Conservation (phyloP, 805 yeast species). For the Scheffersomyces lignosus region DNA sequence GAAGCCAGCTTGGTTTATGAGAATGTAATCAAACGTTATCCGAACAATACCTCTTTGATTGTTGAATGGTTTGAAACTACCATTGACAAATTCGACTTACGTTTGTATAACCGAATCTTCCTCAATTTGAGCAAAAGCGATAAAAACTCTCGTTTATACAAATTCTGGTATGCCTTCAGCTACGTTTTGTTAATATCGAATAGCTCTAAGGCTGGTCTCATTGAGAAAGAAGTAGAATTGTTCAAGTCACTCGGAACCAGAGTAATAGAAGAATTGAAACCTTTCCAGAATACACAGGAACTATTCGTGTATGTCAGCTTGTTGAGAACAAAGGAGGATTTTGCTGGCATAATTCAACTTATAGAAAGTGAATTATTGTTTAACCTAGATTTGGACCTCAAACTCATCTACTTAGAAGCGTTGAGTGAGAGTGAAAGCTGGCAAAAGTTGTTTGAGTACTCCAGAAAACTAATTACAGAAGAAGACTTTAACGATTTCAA, state of each 20-base stretch:
- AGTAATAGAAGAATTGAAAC: constrained; percentile 51
- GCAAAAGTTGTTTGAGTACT: constrained; percentile 41
- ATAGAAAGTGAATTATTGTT: constrained; percentile 29
- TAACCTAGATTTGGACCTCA: constrained; percentile 61
- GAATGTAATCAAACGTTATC: constrained; percentile 56
- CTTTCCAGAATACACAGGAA: constrained; percentile 64
- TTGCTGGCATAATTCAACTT: constrained; percentile 27
- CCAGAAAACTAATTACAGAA: constrained; percentile 43
- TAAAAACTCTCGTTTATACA: constrained; percentile 29
- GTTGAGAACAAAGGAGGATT: constrained; percentile 35
- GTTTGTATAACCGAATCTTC: constrained; percentile 54
- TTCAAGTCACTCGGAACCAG: constrained; percentile 63
- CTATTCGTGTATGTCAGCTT: constrained; percentile 57
- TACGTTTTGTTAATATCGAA: constrained; percentile 42
- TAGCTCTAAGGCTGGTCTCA: constrained; percentile 20
- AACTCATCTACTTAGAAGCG: constrained; percentile 51
- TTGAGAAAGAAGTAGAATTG: constrained; percentile 48
- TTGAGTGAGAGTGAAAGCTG: constrained; percentile 44
- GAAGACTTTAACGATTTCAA: constrained; percentile 70
- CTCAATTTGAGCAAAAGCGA: constrained; percentile 38
- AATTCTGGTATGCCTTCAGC: constrained; percentile 58
- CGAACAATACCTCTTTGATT: constrained; percentile 45
- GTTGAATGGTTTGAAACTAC: constrained; percentile 60
- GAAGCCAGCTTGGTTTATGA: constrained; percentile 56
- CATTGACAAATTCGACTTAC: constrained; percentile 46